These are phyloP conservation scores for Geranium incanum DNA, from an alignment of 441 rosid genomes.

Conservation along the genomic window DNA sequence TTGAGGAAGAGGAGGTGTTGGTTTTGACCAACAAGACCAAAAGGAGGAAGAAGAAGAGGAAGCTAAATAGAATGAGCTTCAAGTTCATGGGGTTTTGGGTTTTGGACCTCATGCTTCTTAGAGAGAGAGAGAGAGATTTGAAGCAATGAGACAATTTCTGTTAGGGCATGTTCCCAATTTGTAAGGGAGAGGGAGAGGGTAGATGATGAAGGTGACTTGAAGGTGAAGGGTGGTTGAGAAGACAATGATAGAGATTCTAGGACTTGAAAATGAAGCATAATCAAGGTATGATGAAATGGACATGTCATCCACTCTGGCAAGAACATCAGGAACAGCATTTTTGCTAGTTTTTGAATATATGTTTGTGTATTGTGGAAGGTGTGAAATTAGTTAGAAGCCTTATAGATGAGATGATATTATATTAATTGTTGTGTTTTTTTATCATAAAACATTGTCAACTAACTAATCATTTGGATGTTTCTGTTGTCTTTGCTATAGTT, in stretches of 20 bases:
- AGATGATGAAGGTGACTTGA: background rate
- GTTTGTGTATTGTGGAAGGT: no score
- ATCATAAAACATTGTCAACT: no score
- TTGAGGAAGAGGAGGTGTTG: constrained; percentile 30
- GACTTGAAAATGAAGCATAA: background rate
- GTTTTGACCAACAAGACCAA: constrained; percentile 40
- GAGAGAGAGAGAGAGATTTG: background rate
- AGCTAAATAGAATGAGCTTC: constrained; percentile 44
- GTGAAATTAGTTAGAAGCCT: no score
- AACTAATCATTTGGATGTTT: no score
- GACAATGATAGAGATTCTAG: background rate
- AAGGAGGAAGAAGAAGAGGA: constrained; percentile 44
- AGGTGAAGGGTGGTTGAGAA: background rate
- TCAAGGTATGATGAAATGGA: background rate
- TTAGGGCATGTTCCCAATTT: background rate
- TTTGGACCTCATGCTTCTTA: constrained; percentile 38
- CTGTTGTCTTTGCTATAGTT: no score
- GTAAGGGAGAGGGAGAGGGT: background rate
- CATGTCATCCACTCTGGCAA: background rate
- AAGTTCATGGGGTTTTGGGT: constrained; percentile 39
- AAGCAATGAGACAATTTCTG: background rate
- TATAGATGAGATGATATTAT: no score
- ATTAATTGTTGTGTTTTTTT: no score
- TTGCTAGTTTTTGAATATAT: background rate
- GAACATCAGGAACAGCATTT: background rate